Conservation (phyloP, 2,329 filamentous ascomycete species). For the Alternaria incomplexa region DNA sequence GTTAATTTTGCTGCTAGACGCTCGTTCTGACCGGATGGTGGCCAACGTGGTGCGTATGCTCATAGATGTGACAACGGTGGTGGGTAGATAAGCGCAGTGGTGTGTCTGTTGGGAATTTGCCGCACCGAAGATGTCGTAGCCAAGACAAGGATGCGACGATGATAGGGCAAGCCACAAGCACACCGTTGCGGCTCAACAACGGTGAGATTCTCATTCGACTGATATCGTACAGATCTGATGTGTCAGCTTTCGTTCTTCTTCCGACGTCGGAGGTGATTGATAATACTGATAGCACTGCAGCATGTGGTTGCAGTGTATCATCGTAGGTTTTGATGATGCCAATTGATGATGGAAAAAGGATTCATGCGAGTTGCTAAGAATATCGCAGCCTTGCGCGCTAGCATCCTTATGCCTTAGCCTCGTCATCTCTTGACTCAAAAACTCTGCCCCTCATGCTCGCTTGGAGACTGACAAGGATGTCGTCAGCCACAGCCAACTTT, state of each 20-base stretch:
- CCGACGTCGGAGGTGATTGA: not conserved
- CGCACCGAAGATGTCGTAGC: constrained; percentile 7
- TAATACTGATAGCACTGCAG: not conserved
- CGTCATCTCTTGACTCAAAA: not conserved
- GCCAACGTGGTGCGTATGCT: not conserved
- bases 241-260: not conserved
- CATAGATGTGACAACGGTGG: not conserved
- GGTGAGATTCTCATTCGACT: constrained; percentile 9
- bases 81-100: constrained; percentile 2
- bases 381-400: constrained; percentile 2
- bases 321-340: not conserved
- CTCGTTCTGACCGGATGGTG: not conserved
- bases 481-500: not conserved
- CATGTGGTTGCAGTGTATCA: not conserved
- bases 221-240: constrained; percentile 1
- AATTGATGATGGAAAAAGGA: not conserved
- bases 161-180: constrained; percentile 7
- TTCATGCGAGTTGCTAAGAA: constrained; percentile 4
- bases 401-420: not conserved
- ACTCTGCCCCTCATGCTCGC: constrained; percentile 17
- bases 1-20: not conserved
- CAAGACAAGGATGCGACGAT: not conserved
- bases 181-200: constrained; percentile 16
- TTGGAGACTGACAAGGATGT: constrained; percentile 3
- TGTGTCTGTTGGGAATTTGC: constrained; percentile 21